Percentiles rank a stretch among this genome's conserved stretches.
phyloP scores from a whole-genome alignment of 345 rosid genomes.

The Gossypium thurberi region DNA sequence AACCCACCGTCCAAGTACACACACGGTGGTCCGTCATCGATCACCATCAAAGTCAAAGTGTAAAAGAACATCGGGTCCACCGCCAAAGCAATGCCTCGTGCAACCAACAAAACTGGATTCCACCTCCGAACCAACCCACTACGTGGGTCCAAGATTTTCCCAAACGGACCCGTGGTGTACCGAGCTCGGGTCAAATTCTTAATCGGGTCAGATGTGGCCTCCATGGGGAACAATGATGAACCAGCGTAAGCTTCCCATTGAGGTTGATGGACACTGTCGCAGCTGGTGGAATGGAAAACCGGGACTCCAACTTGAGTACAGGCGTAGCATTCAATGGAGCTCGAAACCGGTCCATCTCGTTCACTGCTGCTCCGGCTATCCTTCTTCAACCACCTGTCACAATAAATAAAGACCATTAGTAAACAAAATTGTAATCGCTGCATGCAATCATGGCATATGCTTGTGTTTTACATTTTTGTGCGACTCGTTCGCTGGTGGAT shows the following conservation, averaged over 20 bases:
- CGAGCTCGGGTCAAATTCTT: not conserved
- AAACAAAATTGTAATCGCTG: too few species aligned
- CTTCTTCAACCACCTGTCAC: not conserved
- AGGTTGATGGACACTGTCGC: not conserved
- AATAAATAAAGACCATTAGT: not conserved
- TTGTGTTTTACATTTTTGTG: too few species aligned
- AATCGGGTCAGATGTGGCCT: not conserved
- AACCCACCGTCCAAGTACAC: not conserved
- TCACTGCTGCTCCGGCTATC: not conserved
- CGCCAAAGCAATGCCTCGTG: slow-evolving; percentile 2
- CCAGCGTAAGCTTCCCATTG: not conserved
- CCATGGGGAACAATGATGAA: not conserved
- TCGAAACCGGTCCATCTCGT: not conserved
- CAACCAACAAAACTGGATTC: not conserved
- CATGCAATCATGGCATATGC: too few species aligned
- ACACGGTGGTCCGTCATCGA: not conserved
- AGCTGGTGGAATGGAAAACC: not conserved
- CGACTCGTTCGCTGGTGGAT: not conserved
- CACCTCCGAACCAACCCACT: not conserved
- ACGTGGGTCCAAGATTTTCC: not conserved
- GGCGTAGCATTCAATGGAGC: not conserved
- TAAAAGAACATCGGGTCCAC: not conserved
- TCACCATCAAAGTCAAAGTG: not conserved
- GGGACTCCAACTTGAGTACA: not conserved
- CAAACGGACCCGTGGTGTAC: not conserved